phyloP scores from a whole-genome alignment of 2,329 filamentous ascomycete genomes.

The Alternaria sp. region DNA sequence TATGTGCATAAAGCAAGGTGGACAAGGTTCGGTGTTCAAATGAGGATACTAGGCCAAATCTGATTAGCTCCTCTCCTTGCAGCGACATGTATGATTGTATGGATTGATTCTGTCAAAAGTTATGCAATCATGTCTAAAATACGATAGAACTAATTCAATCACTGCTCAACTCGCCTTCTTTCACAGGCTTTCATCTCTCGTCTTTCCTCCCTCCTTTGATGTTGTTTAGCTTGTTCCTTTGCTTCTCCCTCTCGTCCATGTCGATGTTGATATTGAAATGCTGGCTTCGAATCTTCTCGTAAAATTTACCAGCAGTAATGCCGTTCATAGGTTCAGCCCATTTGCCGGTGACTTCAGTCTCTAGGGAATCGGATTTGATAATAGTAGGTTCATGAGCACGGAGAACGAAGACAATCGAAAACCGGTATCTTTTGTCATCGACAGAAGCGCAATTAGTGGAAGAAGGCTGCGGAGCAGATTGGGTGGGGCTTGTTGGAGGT shows the following conservation, averaged over 20 bases:
- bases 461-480: background rate
- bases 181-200: background rate
- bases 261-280: constrained; percentile 52
- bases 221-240: constrained; percentile 25
- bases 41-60: background rate
- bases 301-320: constrained; percentile 43
- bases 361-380: constrained; percentile 36
- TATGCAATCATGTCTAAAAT: accelerated
- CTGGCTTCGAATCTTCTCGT: constrained; percentile 37
- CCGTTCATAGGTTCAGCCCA: constrained; percentile 35
- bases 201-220: constrained; percentile 34
- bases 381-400: constrained; percentile 41
- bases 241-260: constrained; percentile 42
- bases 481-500: background rate
- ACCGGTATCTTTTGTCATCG: constrained; percentile 35
- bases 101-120: background rate
- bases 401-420: constrained; percentile 49
- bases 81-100: background rate
- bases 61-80: background rate
- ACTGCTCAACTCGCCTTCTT: background rate
- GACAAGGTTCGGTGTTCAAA: background rate
- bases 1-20: background rate
- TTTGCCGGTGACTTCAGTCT: constrained; percentile 41
- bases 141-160: background rate
- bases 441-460: background rate